A percentile compares a stretch with the other conserved stretches of the same genome.
Evolutionary conservation across 371 early-diverging fungal species (phyloP).

Genomic region (Smittium culicis): DNA sequence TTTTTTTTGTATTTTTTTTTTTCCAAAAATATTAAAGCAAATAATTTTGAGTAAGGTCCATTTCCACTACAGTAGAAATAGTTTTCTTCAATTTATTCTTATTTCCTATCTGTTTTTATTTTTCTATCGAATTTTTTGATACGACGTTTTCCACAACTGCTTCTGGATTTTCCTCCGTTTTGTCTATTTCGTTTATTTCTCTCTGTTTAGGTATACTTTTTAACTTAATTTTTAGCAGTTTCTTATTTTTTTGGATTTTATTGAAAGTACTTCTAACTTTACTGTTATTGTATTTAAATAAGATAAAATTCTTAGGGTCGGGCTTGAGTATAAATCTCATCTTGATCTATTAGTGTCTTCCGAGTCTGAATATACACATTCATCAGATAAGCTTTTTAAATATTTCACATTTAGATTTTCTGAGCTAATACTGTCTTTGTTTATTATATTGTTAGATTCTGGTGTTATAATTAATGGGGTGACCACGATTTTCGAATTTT

Average conservation of each 20-base stretch:
- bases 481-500: background rate
- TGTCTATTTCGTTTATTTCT: background rate
- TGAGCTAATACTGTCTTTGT: background rate
- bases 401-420: background rate
- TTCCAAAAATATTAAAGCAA: background rate
- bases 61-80: background rate
- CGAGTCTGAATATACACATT: background rate
- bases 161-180: background rate
- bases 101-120: background rate
- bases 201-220: background rate
- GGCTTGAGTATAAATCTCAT: background rate
- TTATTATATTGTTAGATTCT: background rate
- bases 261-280: background rate
- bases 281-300: background rate
- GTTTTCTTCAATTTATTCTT: background rate
- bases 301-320: background rate
- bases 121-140: background rate
- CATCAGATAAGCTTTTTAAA: background rate
- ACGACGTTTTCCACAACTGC: background rate
- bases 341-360: background rate
- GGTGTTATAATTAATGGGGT: background rate
- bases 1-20: too few relatives aligned
- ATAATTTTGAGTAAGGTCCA: background rate
- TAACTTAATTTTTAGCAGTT: background rate
- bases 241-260: constrained; percentile 3